Base-by-base conservation (phyloP, 2,329 filamentous ascomycete genomes). In the Verticillium dahliae region DNA sequence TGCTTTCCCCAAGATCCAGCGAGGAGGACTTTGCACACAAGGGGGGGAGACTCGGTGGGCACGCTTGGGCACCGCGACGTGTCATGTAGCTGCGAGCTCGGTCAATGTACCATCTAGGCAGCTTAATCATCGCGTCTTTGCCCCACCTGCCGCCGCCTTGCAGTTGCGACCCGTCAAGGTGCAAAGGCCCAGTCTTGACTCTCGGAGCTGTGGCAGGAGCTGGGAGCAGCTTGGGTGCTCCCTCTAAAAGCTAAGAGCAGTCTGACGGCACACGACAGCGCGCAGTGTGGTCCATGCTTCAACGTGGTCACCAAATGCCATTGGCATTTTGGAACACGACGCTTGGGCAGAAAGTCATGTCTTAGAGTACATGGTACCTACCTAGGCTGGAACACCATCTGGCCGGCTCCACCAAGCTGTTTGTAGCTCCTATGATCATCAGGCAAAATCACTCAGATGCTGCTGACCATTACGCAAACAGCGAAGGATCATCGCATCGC, bases 1-100 rank as follows among this genome's bases (percentile, higher is more conserved):
- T 65, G 64, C 64, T 64, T 50, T 60, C 52, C 52, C 52, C 56
- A 58, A 58, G 38, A 31, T 45, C 35, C 35, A 37, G 56, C 56
- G 4, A 35, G 15, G 14, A 38, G 27, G 55, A 57, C 31, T 34
- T 57, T n/a, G 22, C 45, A 9, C 45, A 3, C n/a, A 22, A 22
- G 45, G 45, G 45, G n/a, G 45, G 18, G 18, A 22, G 45, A 52
- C 45, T 52, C 22, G 45, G 6, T 13, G 45, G 45, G n/a, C 18
- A 27, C 45, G 45, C 45, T 22, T 52, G 45, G 45, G 45, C 9
- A 6, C 18, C 7, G n/a, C 45, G 45, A 52, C 45, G 45, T 52
- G 45, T 52, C 45, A 52, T 52, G 45, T 52, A 52, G 1, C 11
- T 4, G 18, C 10, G 45, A 3, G 18, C n/a, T 18, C 6, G 18